These are phyloP conservation scores for Acer saccharum DNA, from an alignment of 345 rosid genomes.

Conservation along the genomic window DNA sequence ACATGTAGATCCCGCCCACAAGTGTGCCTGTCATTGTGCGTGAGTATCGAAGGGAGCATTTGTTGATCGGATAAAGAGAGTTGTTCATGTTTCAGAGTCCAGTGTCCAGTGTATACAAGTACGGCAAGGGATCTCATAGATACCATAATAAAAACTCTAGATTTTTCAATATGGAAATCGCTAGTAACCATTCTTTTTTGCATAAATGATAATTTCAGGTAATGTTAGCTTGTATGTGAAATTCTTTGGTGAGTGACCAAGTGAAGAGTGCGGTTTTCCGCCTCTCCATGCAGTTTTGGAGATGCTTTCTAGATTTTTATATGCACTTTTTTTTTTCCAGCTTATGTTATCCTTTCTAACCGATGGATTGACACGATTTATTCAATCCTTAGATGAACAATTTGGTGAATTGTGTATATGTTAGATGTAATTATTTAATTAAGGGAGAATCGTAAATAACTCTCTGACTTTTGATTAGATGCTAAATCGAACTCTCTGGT, in stretches of 20 bases:
- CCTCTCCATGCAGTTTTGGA: constrained; percentile 26
- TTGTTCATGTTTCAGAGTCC: neutral
- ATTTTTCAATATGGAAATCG: neutral
- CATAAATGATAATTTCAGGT: neutral
- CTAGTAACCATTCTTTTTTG: neutral
- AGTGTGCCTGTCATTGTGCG: constrained; percentile 82
- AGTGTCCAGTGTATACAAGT: neutral
- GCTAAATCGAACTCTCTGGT: too few species aligned
- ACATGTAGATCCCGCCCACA: constrained; percentile 66
- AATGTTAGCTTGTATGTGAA: neutral
- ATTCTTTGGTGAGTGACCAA: neutral
- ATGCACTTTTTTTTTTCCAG: neutral
- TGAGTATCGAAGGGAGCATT: constrained; percentile 59
- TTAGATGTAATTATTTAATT: too few species aligned
- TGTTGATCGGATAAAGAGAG: constrained; percentile 32
- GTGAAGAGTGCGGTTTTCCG: constrained; percentile 14
- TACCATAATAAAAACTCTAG: neutral
- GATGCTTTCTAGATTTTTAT: neutral
- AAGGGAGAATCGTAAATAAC: too few species aligned
- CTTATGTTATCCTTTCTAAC: neutral
- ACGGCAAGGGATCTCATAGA: neutral
- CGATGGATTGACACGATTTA: neutral
- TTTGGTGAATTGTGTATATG: neutral
- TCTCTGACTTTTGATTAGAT: too few species aligned
- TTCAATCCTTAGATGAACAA: neutral